Conservation (phyloP, 2,329 filamentous ascomycete genomes). For the Cadophora luteo-olivacea region DNA sequence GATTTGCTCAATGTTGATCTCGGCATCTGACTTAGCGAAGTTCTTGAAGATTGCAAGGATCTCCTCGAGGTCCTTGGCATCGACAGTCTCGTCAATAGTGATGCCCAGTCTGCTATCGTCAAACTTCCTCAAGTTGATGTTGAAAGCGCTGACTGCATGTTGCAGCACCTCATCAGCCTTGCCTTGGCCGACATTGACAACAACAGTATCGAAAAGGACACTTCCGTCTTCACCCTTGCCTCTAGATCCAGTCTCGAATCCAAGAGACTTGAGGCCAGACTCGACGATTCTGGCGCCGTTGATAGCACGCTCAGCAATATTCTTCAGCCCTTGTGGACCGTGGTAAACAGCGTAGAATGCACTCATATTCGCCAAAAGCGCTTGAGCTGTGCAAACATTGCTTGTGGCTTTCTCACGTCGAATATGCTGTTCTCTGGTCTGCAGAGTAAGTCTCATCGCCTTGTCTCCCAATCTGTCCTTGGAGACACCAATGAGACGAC, state of each 20-base stretch:
- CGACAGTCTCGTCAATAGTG: constrained; percentile 79
- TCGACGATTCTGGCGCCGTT: constrained; percentile 74
- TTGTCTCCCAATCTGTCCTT: constrained; percentile 86
- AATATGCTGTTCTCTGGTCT: constrained; percentile 96
- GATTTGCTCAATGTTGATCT: constrained; percentile 48
- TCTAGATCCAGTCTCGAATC: constrained; percentile 66
- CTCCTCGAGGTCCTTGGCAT: constrained; percentile 59
- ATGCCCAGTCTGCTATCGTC: constrained; percentile 69
- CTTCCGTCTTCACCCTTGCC: constrained; percentile 61
- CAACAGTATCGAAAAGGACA: constrained; percentile 81
- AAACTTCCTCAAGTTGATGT: constrained; percentile 69
- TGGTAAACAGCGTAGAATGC: constrained; percentile 96
- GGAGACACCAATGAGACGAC: constrained; percentile 87
- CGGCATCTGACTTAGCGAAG: constrained; percentile 33
- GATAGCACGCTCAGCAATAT: constrained; percentile 81
- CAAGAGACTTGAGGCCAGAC: constrained; percentile 65
- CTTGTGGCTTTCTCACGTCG: constrained; percentile 95
- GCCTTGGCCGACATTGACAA: constrained; percentile 62
- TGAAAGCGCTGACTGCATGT: constrained; percentile 55
- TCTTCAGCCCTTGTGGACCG: constrained; percentile 80
- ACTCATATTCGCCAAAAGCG: constrained; percentile 92
- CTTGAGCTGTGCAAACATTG: constrained; percentile 96
- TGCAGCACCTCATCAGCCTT: constrained; percentile 59
- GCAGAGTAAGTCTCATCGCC: constrained; percentile 83
- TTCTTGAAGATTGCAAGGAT: constrained; percentile 62